These are phyloP conservation scores for Camellia lanceoleosa DNA, from an alignment of 148 eudicot genomes.

Conservation along the genomic window DNA sequence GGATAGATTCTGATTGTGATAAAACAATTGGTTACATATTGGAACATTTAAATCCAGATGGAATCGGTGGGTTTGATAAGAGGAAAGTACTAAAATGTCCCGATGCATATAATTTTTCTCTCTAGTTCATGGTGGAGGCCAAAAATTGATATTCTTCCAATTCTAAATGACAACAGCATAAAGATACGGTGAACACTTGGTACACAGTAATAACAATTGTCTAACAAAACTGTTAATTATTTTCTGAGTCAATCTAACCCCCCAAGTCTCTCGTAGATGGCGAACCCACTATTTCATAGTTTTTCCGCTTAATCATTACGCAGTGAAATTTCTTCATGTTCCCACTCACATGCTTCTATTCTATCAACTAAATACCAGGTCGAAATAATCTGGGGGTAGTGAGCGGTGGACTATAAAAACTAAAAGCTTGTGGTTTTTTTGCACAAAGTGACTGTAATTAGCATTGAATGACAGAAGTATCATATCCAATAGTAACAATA, in stretches of 20 bases:
- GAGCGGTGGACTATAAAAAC: background rate
- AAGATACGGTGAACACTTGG: background rate
- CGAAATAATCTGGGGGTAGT: background rate
- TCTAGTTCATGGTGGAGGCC: background rate
- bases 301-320: constrained; percentile 1
- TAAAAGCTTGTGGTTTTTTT: background rate
- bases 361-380: too few species aligned
- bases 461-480: background rate
- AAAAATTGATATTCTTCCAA: background rate
- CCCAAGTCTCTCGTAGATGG: too few species aligned
- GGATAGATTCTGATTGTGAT: background rate
- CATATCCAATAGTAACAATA: background rate
- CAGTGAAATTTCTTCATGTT: background rate
- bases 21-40: background rate
- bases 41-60: background rate
- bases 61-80: background rate
- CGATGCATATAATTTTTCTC: background rate
- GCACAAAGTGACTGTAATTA: background rate
- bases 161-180: background rate
- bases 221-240: background rate
- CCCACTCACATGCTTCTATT: background rate
- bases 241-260: background rate
- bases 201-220: background rate
- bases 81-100: too few species aligned
- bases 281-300: too few species aligned